A percentile compares a stretch with the other conserved stretches of the same genome.
phyloP scores from a whole-genome alignment of 257 asterid species.

The Thymus quinquecostatus region DNA sequence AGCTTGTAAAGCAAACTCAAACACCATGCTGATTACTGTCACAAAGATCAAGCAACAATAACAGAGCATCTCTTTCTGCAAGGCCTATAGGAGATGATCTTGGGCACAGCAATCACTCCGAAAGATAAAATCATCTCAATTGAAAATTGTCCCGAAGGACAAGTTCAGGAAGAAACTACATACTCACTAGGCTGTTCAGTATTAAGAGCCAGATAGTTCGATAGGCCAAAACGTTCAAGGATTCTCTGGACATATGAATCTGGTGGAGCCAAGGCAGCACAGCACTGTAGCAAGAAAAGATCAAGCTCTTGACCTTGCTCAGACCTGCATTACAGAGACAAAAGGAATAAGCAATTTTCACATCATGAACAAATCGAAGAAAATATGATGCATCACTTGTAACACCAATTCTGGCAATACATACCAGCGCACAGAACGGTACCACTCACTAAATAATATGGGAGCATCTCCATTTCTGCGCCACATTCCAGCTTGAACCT shows the following conservation, averaged over 20 bases:
- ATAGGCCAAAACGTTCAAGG: constrained; percentile 89
- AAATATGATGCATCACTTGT: constrained; percentile 24
- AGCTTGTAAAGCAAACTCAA: constrained; percentile 21
- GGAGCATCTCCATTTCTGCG: constrained; percentile 90
- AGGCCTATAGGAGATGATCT: constrained; percentile 1
- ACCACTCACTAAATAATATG: constrained; percentile 82
- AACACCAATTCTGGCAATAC: constrained; percentile 33
- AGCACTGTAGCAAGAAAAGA: constrained; percentile 93
- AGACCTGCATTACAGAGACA: constrained; percentile 61
- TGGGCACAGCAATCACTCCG: constrained; percentile 20
- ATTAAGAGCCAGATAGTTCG: constrained; percentile 69
- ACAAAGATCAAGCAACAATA: constrained; percentile 20
- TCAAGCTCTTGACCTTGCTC: constrained; percentile 95
- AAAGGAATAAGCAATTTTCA: constrained; percentile 16
- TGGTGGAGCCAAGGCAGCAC: constrained; percentile 98
- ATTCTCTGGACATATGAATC: constrained; percentile 79
- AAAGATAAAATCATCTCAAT: constrained; percentile 16
- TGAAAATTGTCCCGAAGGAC: constrained; percentile 31
- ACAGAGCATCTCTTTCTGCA: constrained; percentile 12
- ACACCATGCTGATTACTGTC: constrained; percentile 2
- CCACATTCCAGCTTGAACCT: constrained; percentile 99
- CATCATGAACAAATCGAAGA: background rate
- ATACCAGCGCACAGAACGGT: constrained; percentile 91
- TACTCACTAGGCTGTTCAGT: constrained; percentile 91
- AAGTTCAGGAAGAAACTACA: constrained; percentile 51